Percentiles rank a stretch among this genome's conserved stretches.
Conservation (phyloP, 176 grass and related monocot species). For the Oryza meridionalis region DNA sequence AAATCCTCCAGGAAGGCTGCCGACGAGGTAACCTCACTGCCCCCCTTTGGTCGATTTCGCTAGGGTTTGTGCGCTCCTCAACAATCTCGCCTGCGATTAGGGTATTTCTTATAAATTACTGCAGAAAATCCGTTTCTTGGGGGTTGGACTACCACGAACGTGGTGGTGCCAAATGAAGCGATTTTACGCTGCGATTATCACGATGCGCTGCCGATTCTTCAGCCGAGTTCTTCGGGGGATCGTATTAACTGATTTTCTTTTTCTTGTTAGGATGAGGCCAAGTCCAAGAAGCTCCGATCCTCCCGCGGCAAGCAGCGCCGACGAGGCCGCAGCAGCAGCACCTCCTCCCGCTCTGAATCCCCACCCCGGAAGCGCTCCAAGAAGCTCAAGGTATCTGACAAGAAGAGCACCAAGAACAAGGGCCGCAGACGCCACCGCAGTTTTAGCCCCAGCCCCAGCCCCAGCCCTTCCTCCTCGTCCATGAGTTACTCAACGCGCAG, state of each 20-base stretch:
- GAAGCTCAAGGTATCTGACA: conserved; percentile 44
- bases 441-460: conserved; percentile 35
- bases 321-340: conserved; percentile 2
- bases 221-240: background rate
- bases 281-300: conserved; percentile 48
- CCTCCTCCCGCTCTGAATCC: conserved; percentile 28
- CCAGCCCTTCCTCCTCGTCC: conserved; percentile 35
- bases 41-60: background rate
- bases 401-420: conserved; percentile 50
- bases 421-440: conserved; percentile 19
- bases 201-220: background rate
- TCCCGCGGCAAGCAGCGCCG: conserved; percentile 48
- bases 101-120: background rate
- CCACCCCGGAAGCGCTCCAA: conserved; percentile 50
- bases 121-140: too few species aligned
- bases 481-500: conserved; percentile 47
- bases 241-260: conserved; percentile 17
- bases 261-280: conserved; percentile 44
- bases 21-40: conserved; percentile 27
- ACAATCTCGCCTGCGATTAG: conserved; percentile 14
- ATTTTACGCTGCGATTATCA: background rate
- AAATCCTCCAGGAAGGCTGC: conserved; percentile 36
- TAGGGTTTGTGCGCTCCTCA: background rate
- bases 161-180: background rate
- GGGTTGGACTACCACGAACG: background rate